Evolutionary conservation across 1,284 basidiomycete species (phyloP).

Genomic region (Irpex rosettiformis): DNA sequence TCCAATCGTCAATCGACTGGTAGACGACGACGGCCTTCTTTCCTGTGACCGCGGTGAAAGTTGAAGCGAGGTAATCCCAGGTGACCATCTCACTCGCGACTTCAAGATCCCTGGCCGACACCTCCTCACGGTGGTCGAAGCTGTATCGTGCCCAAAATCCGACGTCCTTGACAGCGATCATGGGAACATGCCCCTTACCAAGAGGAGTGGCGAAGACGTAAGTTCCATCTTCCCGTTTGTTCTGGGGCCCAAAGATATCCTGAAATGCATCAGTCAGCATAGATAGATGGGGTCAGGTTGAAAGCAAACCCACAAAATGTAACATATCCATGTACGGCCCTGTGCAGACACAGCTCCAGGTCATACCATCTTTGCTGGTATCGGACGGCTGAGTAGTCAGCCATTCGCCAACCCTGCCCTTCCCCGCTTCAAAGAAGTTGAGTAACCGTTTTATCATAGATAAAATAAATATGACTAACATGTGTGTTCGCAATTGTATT

Average conservation of each 20-base stretch:
- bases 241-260: slow-evolving; percentile 35
- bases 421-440: slow-evolving; percentile 8
- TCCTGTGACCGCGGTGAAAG: slow-evolving; percentile 39
- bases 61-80: slow-evolving; percentile 36
- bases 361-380: slow-evolving; percentile 22
- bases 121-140: slow-evolving; percentile 34
- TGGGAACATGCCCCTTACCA: slow-evolving; percentile 34
- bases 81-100: slow-evolving; percentile 38
- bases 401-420: slow-evolving; percentile 19
- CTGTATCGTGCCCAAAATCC: slow-evolving; percentile 34
- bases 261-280: slow-evolving; percentile 14
- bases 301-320: slow-evolving; percentile 17
- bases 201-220: slow-evolving; percentile 40
- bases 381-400: slow-evolving; percentile 18
- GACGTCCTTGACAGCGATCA: slow-evolving; percentile 40
- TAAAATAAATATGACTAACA: neutral
- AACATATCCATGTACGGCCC: slow-evolving; percentile 32
- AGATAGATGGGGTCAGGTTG: neutral
- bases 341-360: slow-evolving; percentile 38
- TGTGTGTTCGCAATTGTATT: slow-evolving; percentile 25
- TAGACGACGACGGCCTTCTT: slow-evolving; percentile 32
- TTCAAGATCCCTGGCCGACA: slow-evolving; percentile 36
- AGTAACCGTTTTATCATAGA: too few species aligned
- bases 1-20: slow-evolving; percentile 36
- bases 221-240: slow-evolving; percentile 37